Evolutionary conservation across 2,329 filamentous ascomycete genomes (phyloP).

Genomic region (Aspergillus spinulosporus): DNA sequence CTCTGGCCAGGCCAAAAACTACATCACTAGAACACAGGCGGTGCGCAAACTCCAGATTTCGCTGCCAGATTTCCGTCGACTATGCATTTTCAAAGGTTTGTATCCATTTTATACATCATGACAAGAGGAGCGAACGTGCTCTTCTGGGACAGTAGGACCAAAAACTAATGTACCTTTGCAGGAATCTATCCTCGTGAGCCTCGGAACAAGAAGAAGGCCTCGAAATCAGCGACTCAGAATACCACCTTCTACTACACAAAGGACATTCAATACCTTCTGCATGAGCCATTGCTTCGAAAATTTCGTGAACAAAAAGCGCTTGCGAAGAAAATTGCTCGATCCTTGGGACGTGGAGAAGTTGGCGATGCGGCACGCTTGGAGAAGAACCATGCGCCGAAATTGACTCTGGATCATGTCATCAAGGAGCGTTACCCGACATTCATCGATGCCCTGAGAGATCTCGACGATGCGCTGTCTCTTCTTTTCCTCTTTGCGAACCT

Average conservation of each 20-base stretch:
- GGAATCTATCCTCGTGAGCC: conserved; percentile 97
- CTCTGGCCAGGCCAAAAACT: conserved; percentile 94
- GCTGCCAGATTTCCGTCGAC: conserved; percentile 91
- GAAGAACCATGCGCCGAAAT: conserved; percentile 83
- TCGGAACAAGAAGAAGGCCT: conserved; percentile 93
- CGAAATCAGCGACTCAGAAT: conserved; percentile 82
- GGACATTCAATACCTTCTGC: conserved; percentile 96
- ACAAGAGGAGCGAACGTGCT: neutral
- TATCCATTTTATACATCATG: neutral
- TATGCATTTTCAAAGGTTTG: conserved; percentile 95
- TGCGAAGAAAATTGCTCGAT: conserved; percentile 94
- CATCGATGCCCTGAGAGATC: conserved; percentile 85
- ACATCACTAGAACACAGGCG: conserved; percentile 93
- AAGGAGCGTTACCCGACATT: conserved; percentile 98
- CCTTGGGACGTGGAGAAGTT: conserved; percentile 87
- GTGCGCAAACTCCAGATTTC: conserved; percentile 98
- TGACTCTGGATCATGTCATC: conserved; percentile 94
- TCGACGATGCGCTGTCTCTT: conserved; percentile 96
- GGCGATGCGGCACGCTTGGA: conserved; percentile 85
- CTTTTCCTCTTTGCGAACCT: conserved; percentile 97
- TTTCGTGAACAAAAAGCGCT: conserved; percentile 97
- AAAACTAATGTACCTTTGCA: conserved; percentile 31
- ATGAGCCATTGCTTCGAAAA: conserved; percentile 90
- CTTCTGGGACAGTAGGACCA: conserved; percentile 9
- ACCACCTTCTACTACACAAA: conserved; percentile 93